Evolutionary conservation across 1,284 basidiomycete genomes (phyloP), one percentile per base, ranked within the genome.

Genomic region (Neolentinus lepideus): DNA sequence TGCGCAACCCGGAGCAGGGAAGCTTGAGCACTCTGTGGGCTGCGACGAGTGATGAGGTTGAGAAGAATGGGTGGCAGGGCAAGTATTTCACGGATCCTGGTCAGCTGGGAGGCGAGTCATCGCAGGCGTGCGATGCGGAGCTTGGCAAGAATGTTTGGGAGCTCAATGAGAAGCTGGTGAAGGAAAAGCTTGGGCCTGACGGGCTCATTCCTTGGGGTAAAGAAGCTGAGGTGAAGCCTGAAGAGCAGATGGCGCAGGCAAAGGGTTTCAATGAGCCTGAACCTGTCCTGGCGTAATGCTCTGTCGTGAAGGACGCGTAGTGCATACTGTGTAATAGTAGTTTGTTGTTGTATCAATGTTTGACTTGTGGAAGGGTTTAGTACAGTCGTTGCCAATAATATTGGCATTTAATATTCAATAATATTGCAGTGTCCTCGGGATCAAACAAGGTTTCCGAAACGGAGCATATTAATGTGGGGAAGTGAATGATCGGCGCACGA

Each of bases 141-240:
- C 65, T 75, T 12, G 71, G 66, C 4, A 67, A 64, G 52, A 71
- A 71, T n/a, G 59, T 76, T 43, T 76, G 74, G 70, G 67, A 62
- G 22, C 63, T 75, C 55, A 71, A 69, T 55, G 66, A 72, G 59
- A 54, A 61, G 22, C 57, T 75, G 47, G 66, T 72, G 22, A 62
- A 58, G 59, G 64, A 70, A 36, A 69, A 68, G 57, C 57, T 73
- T 14, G 69, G 70, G 11, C 38, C 60, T 4, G 70, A 72, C 31
- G 69, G 68, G 29, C 58, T 76, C 52, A 58, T 65, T 29, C 59
- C 62, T 2, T 71, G 62, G 63, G 57, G 61, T 12, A 33, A 50
- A 4, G 22, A 50, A 8, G 27, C 47, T 16, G 16, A n/a, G 38
- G 38, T 16, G 6, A 4, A 6, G 38, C 8, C 38, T 9, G 38